Evolutionary conservation across 1,284 basidiomycete species (phyloP), one percentile per base, ranked within the genome.

Genomic region (Golubevia sp.): DNA sequence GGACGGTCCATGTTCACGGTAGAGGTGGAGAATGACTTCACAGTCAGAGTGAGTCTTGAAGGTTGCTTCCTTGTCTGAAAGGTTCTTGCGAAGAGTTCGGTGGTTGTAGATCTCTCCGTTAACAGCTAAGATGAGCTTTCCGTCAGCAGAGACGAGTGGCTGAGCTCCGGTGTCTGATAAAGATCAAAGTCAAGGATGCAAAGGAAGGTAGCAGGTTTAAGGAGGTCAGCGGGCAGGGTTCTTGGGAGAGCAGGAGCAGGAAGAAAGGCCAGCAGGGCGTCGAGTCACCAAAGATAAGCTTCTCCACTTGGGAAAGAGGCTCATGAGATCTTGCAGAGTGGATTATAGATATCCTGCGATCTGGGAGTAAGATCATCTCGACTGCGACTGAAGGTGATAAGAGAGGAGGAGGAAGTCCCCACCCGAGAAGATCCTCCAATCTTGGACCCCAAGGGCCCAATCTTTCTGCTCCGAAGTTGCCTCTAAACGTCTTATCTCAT

Each of bases 61-160:
- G 67, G 90, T 90, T 69, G 90, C 89, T 84, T 74, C 76, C 88
- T 89, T 58, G 61, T 80, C 68, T 64, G 75, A 75, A 73, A 95
- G 86, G 26, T 85, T 85, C 63, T 91, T 89, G 70, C 93, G 90
- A 55, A 99, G 89, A 44, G 90, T 88, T 64, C 93, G 86, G 84
- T 99, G 93, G 88, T 99, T 99, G 88, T 99, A 99, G 79, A 99
- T 99, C 86, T 99, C 97, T 61, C 97, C 97, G 86, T 99, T 99
- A 83, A 99, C 97, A 64, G 93, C 90, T 61, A 99, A 91, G 75
- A 92, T 88, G 71, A 91, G 85, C 80, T 91, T 92, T 62, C 91
- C 91, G 76, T 98, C 94, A 55, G 92, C 89, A 85, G 91, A 94
- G 70, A 91, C 86, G 61, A 99, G 88, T 23, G 97, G 97, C 84